These are phyloP conservation scores for Anthracocystis setariae DNA, from an alignment of 1,284 basidiomycete species.

Conservation along the genomic window DNA sequence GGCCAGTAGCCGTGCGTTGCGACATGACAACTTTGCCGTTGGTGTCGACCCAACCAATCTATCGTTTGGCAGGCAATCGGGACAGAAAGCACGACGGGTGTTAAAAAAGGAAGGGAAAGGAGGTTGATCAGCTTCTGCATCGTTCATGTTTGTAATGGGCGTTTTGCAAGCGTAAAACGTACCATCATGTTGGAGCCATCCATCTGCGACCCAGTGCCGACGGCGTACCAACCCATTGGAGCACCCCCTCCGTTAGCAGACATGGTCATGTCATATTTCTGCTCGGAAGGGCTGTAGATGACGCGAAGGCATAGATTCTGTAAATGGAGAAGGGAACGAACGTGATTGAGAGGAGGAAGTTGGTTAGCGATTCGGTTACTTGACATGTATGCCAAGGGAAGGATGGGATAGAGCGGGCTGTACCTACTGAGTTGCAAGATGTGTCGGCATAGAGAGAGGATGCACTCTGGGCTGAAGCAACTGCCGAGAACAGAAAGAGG, in stretches of 20 bases:
- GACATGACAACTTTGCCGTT: conserved; percentile 74
- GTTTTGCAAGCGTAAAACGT: conserved; percentile 4
- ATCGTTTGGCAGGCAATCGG: too few species aligned
- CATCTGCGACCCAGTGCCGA: conserved; percentile 48
- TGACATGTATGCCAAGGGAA: too few species aligned
- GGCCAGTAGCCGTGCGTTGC: conserved; percentile 72
- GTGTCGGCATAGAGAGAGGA: conserved; percentile 27
- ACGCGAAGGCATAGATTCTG: conserved; percentile 47
- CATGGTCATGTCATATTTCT: conserved; percentile 54
- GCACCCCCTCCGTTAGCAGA: conserved; percentile 37
- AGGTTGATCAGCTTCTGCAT: too few species aligned
- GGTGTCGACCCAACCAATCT: conserved; percentile 75
- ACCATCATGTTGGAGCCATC: conserved; percentile 58
- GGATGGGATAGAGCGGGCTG: too few species aligned
- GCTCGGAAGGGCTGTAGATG: conserved; percentile 38
- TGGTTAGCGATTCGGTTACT: too few species aligned
- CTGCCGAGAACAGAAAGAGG: conserved; percentile 13
- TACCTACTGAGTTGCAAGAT: conserved; percentile 40
- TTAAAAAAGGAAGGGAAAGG: too few species aligned
- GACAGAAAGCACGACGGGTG: too few species aligned
- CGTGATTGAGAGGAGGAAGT: not conserved
- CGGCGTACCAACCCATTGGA: conserved; percentile 45
- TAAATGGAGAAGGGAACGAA: not conserved
- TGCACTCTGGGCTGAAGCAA: conserved; percentile 11
- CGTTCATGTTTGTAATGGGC: not conserved